Evolutionary conservation across 1,284 basidiomycete species (phyloP), one percentile per base, ranked within the genome.

Genomic region (Moesziomyces sp.): DNA sequence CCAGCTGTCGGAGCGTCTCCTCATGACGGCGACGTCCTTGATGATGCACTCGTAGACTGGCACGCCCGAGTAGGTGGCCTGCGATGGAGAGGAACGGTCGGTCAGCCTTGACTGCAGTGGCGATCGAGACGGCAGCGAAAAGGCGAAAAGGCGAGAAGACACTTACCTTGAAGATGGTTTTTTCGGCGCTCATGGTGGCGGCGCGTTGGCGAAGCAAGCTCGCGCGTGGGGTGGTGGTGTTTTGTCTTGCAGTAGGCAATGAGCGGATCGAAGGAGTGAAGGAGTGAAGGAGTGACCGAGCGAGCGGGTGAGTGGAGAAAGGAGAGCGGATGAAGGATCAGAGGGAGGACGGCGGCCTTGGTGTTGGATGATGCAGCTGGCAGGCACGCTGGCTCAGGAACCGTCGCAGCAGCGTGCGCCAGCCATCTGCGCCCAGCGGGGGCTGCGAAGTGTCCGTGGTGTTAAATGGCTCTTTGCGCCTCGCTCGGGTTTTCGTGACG

Each of bases 1-100:
- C 93, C 97, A 99, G 50, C 91, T 92, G 86, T 99, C 97, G 45
- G 92, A 89, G 79, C 95, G 90, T 75, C 97, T 89, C 55, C 96
- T 90, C 97, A 99, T 99, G 74, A 99, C 94, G 54, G 97, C 96
- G 54, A 85, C 84, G 77, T 83, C 74, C 60, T 85, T 84, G 77
- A 85, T 83, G 71, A 83, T 78, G 60, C 83, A 84, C 61, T 86
- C 85, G 71, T 86, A 86, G 49, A 86, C 85, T 35, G 85, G 85
- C 47, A 86, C 85, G 52, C 83, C 84, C 56, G 83, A 85, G 71
- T 86, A 86, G 58, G 82, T 84, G 30, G 85, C 85, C 79, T 85
- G 53, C 30, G 9, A 11, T 18, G 11, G 10, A 50, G 11, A 24
- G n/a, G 18, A 10, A 11, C 35, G 33, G 30, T 11, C 3, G 30